Conservation (phyloP, 1,284 basidiomycete genomes). For the Phellopilus nigrolimitatus region DNA sequence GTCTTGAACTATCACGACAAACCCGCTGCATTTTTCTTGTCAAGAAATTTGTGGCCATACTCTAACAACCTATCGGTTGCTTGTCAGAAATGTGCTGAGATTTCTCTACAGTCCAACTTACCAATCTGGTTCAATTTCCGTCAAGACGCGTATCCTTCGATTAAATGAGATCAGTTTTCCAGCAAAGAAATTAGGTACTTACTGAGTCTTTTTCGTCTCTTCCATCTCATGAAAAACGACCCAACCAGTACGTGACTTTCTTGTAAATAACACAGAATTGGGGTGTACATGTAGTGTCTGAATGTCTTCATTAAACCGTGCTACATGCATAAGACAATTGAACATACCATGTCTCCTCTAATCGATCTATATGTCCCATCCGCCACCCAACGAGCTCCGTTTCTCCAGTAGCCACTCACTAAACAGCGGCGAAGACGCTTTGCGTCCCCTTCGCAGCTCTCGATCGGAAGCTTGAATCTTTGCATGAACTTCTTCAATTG, state of each 20-base stretch:
- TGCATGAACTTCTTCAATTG: conserved; percentile 93
- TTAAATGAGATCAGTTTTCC: conserved; percentile 3
- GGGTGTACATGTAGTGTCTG: conserved; percentile 89
- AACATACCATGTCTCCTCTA: conserved; percentile 71
- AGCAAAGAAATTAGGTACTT: conserved; percentile 27
- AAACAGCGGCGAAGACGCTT: conserved; percentile 79
- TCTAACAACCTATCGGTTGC: conserved; percentile 39
- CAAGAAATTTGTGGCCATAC: conserved; percentile 44
- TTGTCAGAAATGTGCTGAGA: conserved; percentile 13
- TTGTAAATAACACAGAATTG: conserved; percentile 89
- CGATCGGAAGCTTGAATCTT: conserved; percentile 72
- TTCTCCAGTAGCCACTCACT: conserved; percentile 90
- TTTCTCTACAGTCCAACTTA: conserved; percentile 25
- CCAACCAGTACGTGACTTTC: conserved; percentile 87
- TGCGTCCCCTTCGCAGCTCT: conserved; percentile 83
- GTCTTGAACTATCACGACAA: no score
- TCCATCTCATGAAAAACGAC: conserved; percentile 95
- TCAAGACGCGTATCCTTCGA: conserved; percentile 47
- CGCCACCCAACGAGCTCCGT: conserved; percentile 83
- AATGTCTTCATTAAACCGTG: neutral
- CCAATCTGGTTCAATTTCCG: conserved; percentile 61
- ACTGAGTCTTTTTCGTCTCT: conserved; percentile 91
- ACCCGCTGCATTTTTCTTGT: no score
- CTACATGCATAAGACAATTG: conserved; percentile 3
- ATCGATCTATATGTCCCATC: conserved; percentile 89